These are phyloP conservation scores for Penicillium waksmanii DNA, from an alignment of 495 filamentous ascomycete genomes.

Conservation along the genomic window DNA sequence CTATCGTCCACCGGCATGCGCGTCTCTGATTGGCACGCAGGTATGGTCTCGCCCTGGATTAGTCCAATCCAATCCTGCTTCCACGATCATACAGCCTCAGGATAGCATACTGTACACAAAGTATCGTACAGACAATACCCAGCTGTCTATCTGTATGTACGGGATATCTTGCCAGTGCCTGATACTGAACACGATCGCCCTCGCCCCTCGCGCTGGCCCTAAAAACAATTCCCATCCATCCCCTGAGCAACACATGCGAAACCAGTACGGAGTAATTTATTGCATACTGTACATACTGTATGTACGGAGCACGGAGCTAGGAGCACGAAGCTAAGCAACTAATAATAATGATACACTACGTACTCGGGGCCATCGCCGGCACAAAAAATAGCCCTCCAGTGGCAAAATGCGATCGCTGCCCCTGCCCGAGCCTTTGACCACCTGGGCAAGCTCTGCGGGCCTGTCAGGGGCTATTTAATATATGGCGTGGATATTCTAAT, in stretches of 20 bases:
- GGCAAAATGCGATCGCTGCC: conserved; percentile 19
- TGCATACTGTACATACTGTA: too few relatives aligned
- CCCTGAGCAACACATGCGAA: too few relatives aligned
- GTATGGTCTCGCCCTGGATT: conserved; percentile 27
- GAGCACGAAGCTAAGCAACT: background rate
- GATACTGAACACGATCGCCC: too few relatives aligned
- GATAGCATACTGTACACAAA: background rate
- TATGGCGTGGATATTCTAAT: background rate
- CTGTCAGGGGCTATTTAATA: too few relatives aligned
- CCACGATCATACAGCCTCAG: background rate
- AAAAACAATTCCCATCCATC: too few relatives aligned
- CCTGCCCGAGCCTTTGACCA: background rate
- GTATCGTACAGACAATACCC: background rate
- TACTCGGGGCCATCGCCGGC: background rate
- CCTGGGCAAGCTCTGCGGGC: too few relatives aligned
- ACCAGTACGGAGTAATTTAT: too few relatives aligned
- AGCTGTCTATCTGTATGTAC: too few relatives aligned
- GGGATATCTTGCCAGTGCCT: too few relatives aligned
- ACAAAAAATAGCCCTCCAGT: conserved; percentile 1
- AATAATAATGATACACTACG: background rate
- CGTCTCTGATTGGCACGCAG: conserved; percentile 32
- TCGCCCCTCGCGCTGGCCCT: too few relatives aligned
- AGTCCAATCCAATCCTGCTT: conserved; percentile 13
- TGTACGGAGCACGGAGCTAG: background rate
- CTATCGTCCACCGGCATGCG: conserved; percentile 32